A percentile compares a stretch with the other conserved stretches of the same genome.
Evolutionary conservation across 2,329 filamentous ascomycete genomes (phyloP).

Genomic region (Ophiostoma himal-ulmi): DNA sequence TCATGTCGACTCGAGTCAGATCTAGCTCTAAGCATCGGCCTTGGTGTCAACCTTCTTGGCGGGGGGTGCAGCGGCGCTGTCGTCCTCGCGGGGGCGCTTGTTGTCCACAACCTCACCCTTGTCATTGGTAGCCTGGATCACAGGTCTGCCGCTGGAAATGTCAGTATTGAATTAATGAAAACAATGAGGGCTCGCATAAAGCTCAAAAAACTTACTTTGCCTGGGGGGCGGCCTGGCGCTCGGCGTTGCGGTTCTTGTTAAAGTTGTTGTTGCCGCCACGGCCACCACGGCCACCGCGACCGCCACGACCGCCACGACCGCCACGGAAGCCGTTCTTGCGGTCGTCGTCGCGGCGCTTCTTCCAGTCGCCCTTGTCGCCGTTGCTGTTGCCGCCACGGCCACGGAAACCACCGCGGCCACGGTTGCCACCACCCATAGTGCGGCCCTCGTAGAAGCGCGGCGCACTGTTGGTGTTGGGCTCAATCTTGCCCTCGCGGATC

Average conservation of each 20-base stretch:
- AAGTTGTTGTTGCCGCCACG: too few species aligned
- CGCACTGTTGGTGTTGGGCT: slow-evolving; percentile 46
- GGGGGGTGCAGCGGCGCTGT: slow-evolving; percentile 40
- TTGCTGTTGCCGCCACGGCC: slow-evolving; percentile 31
- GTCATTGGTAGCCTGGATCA: slow-evolving; percentile 41
- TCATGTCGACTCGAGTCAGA: not conserved
- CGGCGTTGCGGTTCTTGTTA: slow-evolving; percentile 30
- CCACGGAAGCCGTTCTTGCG: slow-evolving; percentile 55
- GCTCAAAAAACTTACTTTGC: slow-evolving; percentile 21
- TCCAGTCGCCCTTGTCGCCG: slow-evolving; percentile 55
- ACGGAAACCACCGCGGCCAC: slow-evolving; percentile 31
- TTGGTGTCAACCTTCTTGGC: slow-evolving; percentile 60
- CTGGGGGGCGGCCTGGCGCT: slow-evolving; percentile 28
- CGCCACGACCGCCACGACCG: slow-evolving; percentile 36
- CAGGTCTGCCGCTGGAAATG: slow-evolving; percentile 34
- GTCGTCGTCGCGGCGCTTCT: slow-evolving; percentile 57
- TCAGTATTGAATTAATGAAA: not conserved
- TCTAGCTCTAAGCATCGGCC: slow-evolving; percentile 28
- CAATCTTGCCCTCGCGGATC: slow-evolving; percentile 64
- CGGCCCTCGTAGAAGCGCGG: slow-evolving; percentile 46
- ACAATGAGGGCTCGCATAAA: too few species aligned
- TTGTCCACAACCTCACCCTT: slow-evolving; percentile 32
- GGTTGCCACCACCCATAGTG: slow-evolving; percentile 35
- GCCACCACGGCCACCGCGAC: slow-evolving; percentile 35
- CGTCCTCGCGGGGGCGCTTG: slow-evolving; percentile 52